These are phyloP conservation scores for Cladosporium sp. DNA, from an alignment of 2,329 filamentous ascomycete species.

Conservation along the genomic window DNA sequence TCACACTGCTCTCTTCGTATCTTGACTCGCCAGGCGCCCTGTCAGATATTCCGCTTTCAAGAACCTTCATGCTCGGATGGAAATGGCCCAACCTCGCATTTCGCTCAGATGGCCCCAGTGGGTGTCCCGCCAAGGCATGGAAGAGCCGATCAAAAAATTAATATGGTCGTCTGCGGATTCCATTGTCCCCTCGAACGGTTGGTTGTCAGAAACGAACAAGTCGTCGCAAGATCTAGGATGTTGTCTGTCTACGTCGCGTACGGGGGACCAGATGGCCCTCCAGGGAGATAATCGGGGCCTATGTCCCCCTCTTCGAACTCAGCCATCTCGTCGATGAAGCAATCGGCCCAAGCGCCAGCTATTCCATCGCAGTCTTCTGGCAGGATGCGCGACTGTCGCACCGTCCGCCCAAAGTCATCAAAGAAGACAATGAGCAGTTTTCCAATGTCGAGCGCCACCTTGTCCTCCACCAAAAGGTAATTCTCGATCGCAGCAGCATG, in stretches of 20 bases:
- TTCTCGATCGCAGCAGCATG: no score
- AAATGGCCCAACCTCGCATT: no score
- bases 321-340: background rate
- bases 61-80: no score
- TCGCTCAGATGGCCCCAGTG: no score
- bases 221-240: background rate
- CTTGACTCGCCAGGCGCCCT: no score
- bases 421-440: slow-evolving; percentile 2
- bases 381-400: background rate
- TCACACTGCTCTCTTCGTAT: no score
- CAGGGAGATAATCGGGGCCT: background rate
- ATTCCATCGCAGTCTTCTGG: background rate
- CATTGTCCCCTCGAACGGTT: background rate
- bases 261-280: background rate
- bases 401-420: slow-evolving; percentile 1
- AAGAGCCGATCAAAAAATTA: no score
- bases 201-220: background rate
- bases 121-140: no score
- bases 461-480: no score
- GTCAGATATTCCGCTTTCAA: no score
- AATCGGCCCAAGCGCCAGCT: background rate
- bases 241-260: background rate
- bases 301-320: background rate
- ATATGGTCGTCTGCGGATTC: no score
- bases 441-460: no score